Conservation (phyloP, 2,329 filamentous ascomycete genomes). For the Fusarium sp. region DNA sequence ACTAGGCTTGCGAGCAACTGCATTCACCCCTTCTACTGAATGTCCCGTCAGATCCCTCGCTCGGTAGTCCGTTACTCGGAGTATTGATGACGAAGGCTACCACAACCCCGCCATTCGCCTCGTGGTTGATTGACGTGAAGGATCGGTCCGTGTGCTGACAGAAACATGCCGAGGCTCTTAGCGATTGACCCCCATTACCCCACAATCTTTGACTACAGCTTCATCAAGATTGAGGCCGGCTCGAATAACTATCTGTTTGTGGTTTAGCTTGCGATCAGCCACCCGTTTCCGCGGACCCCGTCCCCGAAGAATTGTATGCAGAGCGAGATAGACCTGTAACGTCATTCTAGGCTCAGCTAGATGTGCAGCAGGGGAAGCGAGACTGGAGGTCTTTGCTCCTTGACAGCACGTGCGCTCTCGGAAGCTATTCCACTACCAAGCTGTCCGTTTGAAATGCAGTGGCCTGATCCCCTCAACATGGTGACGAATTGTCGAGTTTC, state of each 20-base stretch:
- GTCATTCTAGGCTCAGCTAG: conserved; percentile 1
- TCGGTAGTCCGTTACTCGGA: no score
- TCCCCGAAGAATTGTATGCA: background rate
- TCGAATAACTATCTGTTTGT: conserved; percentile 5
- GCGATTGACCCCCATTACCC: conserved; percentile 13
- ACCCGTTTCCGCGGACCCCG: conserved; percentile 5
- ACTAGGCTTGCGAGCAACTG: background rate
- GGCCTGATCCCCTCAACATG: background rate
- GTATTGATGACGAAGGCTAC: background rate
- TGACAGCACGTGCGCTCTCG: conserved; percentile 7
- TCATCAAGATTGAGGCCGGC: background rate
- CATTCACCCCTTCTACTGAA: background rate
- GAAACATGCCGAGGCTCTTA: conserved; percentile 3
- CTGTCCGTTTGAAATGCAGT: conserved; percentile 7
- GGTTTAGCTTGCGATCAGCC: conserved; percentile 42
- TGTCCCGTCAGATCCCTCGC: no score
- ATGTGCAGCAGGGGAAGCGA: background rate
- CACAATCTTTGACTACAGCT: conserved; percentile 8
- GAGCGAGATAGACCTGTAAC: background rate
- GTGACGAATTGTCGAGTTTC: conserved; percentile 7
- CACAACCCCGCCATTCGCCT: no score
- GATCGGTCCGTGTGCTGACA: no score
- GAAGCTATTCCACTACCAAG: conserved; percentile 31
- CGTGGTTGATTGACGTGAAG: no score
- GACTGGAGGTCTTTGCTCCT: background rate